phyloP scores from a whole-genome alignment of 306 rosid species.

The Neltuma alba region DNA sequence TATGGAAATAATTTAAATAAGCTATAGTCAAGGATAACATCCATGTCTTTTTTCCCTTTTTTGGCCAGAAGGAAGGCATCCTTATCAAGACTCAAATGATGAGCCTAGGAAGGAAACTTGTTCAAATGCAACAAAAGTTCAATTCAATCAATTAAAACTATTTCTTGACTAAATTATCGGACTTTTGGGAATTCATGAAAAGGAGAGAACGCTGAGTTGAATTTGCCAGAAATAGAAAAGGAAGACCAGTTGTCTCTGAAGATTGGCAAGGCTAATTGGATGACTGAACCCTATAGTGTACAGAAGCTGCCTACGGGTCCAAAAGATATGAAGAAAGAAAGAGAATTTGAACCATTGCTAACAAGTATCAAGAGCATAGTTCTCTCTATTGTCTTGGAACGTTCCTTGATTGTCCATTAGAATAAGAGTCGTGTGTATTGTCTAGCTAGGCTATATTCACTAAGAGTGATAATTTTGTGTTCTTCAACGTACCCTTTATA shows the following conservation, averaged over 20 bases:
- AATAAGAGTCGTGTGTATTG: too few species aligned
- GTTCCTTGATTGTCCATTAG: not conserved
- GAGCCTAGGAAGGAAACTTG: not conserved
- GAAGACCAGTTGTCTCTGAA: not conserved
- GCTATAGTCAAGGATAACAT: not conserved
- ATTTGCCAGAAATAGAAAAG: not conserved
- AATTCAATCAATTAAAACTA: not conserved
- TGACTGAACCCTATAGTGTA: not conserved
- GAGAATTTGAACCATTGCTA: not conserved
- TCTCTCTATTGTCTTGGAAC: not conserved
- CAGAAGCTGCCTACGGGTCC: not conserved
- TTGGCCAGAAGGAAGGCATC: not conserved
- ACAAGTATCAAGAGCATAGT: not conserved
- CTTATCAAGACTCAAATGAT: not conserved
- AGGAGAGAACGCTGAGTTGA: not conserved
- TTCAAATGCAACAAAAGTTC: not conserved
- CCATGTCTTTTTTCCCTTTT: not conserved
- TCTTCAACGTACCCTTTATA: not conserved
- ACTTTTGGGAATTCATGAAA: not conserved
- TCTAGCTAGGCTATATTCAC: too few species aligned
- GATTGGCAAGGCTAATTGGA: not conserved
- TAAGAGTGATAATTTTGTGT: too few species aligned
- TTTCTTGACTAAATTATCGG: not conserved
- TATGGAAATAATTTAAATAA: not conserved
- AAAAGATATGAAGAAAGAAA: not conserved